Base-by-base conservation (phyloP, 2,329 filamentous ascomycete genomes). In the Coniella lustricola region DNA sequence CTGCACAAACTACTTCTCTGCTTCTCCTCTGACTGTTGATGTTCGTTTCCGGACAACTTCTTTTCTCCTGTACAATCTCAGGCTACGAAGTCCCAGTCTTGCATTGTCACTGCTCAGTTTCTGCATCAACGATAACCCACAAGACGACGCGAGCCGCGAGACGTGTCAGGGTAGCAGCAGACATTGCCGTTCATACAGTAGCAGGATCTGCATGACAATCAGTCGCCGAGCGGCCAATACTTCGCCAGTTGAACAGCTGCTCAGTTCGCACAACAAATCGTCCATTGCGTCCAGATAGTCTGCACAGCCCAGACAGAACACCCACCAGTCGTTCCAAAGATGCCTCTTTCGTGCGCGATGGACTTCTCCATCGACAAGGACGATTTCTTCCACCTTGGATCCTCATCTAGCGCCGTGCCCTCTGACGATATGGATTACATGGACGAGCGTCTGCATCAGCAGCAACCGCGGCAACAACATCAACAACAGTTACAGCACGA, bases 361-460 rank as follows among this genome's bases (percentile, higher is more conserved):
- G 44, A 53, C 29, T 50, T 40, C 36, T 37, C 32, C 10, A 53
- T 53, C 45, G 51, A 53, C 36, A 53, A 53, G 38, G 51, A 53
- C 20, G 48, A 50, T 22, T 53, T 53, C 35, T 52, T 48, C 47
- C 39, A 50, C 32, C 42, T 53, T 18, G 44, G 47, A 18, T 50
- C 38, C 21, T 38, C 51, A 22, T 45, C 47, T 4, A 12, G 21
- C 29, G 21, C 22, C 37, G 18, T 34, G 20, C 17, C 35, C 35
- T 20, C 37, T 14, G 14, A 22, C n/a, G 20, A 32, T 31, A 48
- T 40, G 13, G 13, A 16, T 16, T 46, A 31, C 20, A n/a, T 44
- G 31, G 44, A 42, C 14, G 38, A 46, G 42, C 35, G n/a, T 29
- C 8, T 25, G 10, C 3, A 18, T n/a, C 25, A 21, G 13, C 25